Conservation (phyloP, 2,329 filamentous ascomycete genomes). For the Colletotrichum cordylinicola region DNA sequence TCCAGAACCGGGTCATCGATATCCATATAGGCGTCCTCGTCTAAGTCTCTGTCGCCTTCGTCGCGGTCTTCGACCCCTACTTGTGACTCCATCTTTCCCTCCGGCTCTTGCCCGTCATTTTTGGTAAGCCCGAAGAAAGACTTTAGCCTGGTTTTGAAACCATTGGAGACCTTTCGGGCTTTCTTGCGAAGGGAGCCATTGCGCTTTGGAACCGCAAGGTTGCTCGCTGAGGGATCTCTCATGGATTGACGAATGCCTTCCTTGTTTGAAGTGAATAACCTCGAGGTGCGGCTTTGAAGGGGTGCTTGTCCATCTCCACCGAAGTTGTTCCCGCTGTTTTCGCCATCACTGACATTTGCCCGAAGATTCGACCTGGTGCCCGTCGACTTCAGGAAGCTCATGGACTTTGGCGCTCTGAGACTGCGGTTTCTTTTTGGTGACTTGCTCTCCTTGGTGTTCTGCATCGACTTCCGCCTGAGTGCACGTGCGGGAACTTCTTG, state of each 20-base stretch:
- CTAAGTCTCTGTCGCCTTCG: conserved; percentile 27
- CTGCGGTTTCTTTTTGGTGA: not conserved
- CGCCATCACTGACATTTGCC: conserved; percentile 32
- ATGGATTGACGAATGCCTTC: conserved; percentile 52
- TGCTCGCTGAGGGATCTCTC: conserved; percentile 30
- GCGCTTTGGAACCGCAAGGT: not conserved
- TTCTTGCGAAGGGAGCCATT: conserved; percentile 48
- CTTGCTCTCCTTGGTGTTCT: not conserved
- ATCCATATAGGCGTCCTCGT: conserved; percentile 34
- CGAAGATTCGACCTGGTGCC: not conserved
- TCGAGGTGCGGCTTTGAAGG: conserved; percentile 47
- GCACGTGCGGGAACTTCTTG: not conserved
- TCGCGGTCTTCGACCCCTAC: not conserved
- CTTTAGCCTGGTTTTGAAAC: conserved; percentile 66
- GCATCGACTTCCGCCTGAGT: not conserved
- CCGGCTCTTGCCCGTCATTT: conserved; percentile 36
- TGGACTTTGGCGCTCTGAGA: conserved; percentile 58
- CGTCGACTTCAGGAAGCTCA: conserved; percentile 51
- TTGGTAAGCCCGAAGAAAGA: conserved; percentile 55
- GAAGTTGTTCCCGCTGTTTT: conserved; percentile 31
- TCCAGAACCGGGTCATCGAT: conserved; percentile 41
- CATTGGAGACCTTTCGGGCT: conserved; percentile 67
- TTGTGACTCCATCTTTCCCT: not conserved
- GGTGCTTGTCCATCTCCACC: conserved; percentile 4
- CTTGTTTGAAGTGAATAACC: conserved; percentile 46